These are phyloP conservation scores for Nicotiana knightiana DNA, from an alignment of 257 asterid species.

Conservation along the genomic window DNA sequence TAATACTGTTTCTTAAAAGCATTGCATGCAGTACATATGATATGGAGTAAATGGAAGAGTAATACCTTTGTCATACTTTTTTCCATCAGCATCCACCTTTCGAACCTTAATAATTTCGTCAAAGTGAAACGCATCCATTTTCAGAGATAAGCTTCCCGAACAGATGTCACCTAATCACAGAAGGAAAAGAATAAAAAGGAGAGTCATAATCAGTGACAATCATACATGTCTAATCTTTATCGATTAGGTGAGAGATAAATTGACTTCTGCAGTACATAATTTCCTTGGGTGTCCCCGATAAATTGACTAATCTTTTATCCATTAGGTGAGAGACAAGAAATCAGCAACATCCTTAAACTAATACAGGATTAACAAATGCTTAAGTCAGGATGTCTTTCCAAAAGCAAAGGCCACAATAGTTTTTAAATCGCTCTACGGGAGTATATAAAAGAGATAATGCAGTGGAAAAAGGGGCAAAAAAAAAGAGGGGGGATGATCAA, in stretches of 20 bases:
- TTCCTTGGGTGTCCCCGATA: background rate
- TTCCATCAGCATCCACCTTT: constrained; percentile 42
- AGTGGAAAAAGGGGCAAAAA: background rate
- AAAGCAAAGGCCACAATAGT: background rate
- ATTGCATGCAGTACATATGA: background rate
- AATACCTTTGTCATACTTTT: constrained; percentile 63
- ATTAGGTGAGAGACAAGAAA: background rate
- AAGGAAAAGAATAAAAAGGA: background rate
- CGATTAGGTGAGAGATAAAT: background rate
- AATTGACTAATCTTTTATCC: background rate
- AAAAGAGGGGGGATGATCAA: background rate
- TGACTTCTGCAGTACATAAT: background rate
- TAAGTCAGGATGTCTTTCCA: background rate
- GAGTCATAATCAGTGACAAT: background rate
- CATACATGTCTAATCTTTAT: background rate
- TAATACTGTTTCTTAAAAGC: background rate
- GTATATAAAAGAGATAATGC: background rate
- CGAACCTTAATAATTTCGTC: constrained; percentile 56
- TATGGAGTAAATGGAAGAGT: background rate
- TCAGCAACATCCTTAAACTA: background rate
- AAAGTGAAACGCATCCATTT: constrained; percentile 45
- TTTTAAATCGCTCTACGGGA: background rate
- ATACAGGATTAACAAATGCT: background rate
- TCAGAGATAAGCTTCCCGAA: background rate
- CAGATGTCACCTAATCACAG: background rate